A percentile compares a stretch with the other conserved stretches of the same genome.
These are phyloP conservation scores for Gleditsia sinensis DNA, from an alignment of 306 rosid species.

Conservation along the genomic window DNA sequence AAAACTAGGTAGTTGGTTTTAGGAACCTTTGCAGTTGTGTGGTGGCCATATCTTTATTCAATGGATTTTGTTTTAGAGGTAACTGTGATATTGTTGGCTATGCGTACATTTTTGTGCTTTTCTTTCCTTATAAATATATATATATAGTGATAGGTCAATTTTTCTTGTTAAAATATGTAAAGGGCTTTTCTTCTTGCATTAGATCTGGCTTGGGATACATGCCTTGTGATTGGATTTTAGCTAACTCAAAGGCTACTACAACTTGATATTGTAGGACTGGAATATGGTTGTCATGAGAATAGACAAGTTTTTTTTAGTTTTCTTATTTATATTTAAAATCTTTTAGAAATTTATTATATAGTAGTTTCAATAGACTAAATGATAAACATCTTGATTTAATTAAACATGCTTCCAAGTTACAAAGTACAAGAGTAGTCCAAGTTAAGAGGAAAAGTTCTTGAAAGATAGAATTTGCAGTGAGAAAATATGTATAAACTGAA, in stretches of 20 bases:
- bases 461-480: too few species aligned
- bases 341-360: background rate
- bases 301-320: background rate
- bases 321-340: background rate
- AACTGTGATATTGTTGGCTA: conserved; percentile 6
- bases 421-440: too few species aligned
- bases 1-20: conserved; percentile 75
- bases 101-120: background rate
- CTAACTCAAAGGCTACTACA: conserved; percentile 14
- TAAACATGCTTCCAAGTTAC: too few species aligned
- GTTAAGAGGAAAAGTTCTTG: too few species aligned
- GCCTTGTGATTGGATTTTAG: conserved; percentile 10
- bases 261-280: background rate
- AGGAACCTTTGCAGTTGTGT: conserved; percentile 67
- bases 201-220: conserved; percentile 3
- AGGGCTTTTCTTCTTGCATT: background rate
- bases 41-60: conserved; percentile 89
- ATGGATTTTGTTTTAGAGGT: conserved; percentile 63
- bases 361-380: too few species aligned
- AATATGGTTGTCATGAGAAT: too few species aligned
- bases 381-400: too few species aligned
- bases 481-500: too few species aligned
- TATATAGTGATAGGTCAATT: background rate
- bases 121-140: background rate
- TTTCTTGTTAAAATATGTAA: background rate